A percentile compares a stretch with the other conserved stretches of the same genome.
Conservation (phyloP, 495 filamentous ascomycete genomes). For the Penicillium simplicissimum region DNA sequence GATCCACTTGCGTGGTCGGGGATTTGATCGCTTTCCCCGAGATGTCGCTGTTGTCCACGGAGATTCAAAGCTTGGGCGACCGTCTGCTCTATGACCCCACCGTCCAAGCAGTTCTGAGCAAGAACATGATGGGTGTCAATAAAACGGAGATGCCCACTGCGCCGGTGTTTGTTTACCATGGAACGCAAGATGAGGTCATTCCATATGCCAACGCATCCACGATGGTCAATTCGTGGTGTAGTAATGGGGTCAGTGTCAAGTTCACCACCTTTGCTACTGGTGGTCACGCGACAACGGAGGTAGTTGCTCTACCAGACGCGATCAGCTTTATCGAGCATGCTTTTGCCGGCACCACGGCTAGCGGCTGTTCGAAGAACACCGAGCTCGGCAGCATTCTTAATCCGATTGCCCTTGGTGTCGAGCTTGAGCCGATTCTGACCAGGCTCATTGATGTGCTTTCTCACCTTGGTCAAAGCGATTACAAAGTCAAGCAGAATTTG, state of each 20-base stretch:
- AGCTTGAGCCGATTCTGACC: conserved; percentile 31
- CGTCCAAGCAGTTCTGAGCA: conserved; percentile 19
- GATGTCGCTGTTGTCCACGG: conserved; percentile 26
- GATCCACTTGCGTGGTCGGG: conserved; percentile 21
- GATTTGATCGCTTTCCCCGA: conserved; percentile 26
- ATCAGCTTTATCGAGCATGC: conserved; percentile 30
- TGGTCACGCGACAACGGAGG: conserved; percentile 34
- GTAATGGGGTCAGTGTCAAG: conserved; percentile 27
- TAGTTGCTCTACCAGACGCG: conserved; percentile 26
- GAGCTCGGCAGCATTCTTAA: conserved; percentile 26
- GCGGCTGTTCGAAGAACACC: conserved; percentile 26
- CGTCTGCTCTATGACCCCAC: conserved; percentile 27
- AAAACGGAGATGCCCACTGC: conserved; percentile 31
- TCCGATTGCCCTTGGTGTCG: conserved; percentile 28
- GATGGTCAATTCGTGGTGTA: conserved; percentile 34
- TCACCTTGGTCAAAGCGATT: conserved; percentile 19
- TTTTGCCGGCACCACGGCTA: conserved; percentile 28
- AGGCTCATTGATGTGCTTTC: conserved; percentile 26
- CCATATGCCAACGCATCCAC: conserved; percentile 28
- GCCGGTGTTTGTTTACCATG: conserved; percentile 39
- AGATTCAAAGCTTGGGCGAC: conserved; percentile 28
- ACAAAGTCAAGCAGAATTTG: conserved; percentile 24
- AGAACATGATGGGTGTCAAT: conserved; percentile 30
- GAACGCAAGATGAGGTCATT: conserved; percentile 35
- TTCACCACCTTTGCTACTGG: conserved; percentile 33